Percentiles rank a stretch among this genome's conserved stretches.
phyloP scores from a whole-genome alignment of 2,329 filamentous ascomycete species.

The Fragosphaeria purpurea region DNA sequence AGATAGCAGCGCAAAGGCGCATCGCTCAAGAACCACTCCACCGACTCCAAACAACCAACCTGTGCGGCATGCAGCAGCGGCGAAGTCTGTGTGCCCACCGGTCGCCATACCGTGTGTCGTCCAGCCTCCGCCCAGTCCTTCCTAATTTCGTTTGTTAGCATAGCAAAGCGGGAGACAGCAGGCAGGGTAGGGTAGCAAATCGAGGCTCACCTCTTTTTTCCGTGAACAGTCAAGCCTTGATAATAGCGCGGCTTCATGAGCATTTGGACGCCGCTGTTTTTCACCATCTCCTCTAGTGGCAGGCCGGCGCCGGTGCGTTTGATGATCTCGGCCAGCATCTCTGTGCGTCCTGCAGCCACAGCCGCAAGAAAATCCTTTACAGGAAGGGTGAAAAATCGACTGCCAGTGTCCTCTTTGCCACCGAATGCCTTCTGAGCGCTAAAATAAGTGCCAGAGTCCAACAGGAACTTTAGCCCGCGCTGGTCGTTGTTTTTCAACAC shows the following conservation, averaged over 20 bases:
- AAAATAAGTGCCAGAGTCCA: constrained; percentile 44
- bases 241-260: constrained; percentile 61
- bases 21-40: constrained; percentile 71
- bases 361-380: constrained; percentile 32
- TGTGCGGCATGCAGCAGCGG: constrained; percentile 52
- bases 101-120: constrained; percentile 31
- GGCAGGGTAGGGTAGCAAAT: neutral
- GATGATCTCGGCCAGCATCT: constrained; percentile 55
- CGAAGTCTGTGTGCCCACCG: constrained; percentile 35
- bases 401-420: constrained; percentile 23
- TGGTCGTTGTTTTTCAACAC: constrained; percentile 44
- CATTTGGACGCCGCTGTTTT: constrained; percentile 53
- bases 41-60: constrained; percentile 50
- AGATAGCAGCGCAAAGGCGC: constrained; percentile 56
- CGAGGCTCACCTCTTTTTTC: constrained; percentile 48
- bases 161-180: neutral
- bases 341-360: constrained; percentile 37
- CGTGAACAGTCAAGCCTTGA: constrained; percentile 65
- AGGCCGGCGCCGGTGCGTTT: constrained; percentile 57
- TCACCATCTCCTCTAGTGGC: constrained; percentile 55
- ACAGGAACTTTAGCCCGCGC: constrained; percentile 42
- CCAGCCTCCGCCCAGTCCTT: constrained; percentile 64
- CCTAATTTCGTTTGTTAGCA: constrained; percentile 15
- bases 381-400: constrained; percentile 29
- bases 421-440: constrained; percentile 24